Evolutionary conservation across 2,329 filamentous ascomycete species (phyloP).

Genomic region (Lachnellula arida): DNA sequence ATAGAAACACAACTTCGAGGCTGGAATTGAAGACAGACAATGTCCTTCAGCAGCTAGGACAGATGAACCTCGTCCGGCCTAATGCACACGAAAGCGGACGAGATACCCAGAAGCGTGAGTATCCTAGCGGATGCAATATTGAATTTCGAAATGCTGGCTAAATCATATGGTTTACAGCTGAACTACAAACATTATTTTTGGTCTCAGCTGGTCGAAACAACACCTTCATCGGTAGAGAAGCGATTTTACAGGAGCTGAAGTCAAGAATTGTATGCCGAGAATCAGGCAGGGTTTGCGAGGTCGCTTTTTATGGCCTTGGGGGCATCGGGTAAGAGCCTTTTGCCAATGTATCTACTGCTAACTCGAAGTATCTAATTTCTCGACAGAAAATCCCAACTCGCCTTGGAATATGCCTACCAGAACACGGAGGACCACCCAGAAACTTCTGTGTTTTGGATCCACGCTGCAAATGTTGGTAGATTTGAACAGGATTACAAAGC

Average conservation of each 20-base stretch:
- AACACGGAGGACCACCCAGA: slow-evolving; percentile 19
- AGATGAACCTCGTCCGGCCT: neutral
- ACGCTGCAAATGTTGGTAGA: slow-evolving; percentile 8
- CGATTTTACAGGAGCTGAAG: neutral
- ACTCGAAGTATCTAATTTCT: neutral
- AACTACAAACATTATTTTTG: neutral
- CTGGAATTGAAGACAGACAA: neutral
- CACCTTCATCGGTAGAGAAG: neutral
- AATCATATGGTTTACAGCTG: neutral
- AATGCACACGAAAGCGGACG: neutral
- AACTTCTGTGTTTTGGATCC: slow-evolving; percentile 35
- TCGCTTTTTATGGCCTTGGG: neutral
- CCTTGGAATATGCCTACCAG: slow-evolving; percentile 34
- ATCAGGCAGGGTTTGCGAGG: neutral
- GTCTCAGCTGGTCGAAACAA: neutral
- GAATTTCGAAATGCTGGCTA: neutral
- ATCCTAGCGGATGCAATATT: neutral
- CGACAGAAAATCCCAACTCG: slow-evolving; percentile 33
- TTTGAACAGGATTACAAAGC: slow-evolving; percentile 17
- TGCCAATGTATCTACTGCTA: neutral
- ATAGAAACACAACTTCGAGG: neutral
- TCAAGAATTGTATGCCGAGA: neutral
- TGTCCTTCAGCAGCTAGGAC: neutral
- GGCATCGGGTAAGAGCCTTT: neutral
- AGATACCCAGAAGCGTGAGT: neutral